A percentile compares a stretch with the other conserved stretches of the same genome.
These are phyloP conservation scores for Gelatoporia subvermispora DNA, from an alignment of 768 basidiomycete species.

Conservation along the genomic window DNA sequence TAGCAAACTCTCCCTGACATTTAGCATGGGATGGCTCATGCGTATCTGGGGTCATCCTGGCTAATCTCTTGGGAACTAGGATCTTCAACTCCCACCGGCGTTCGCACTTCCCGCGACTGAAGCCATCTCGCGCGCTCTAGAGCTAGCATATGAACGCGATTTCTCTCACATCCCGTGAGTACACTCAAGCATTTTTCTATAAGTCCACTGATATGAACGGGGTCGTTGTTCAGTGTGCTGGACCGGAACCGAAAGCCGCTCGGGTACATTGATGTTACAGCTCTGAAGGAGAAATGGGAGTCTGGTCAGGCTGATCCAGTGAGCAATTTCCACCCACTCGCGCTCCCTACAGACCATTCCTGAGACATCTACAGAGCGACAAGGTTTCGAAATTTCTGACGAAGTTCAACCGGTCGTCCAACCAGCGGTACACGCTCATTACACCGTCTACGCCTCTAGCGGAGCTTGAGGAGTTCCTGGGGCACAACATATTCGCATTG, in stretches of 20 bases:
- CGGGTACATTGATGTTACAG: slow-evolving; percentile 79
- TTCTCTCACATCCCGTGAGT: slow-evolving; percentile 89
- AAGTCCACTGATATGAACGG: not conserved
- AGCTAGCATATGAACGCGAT: slow-evolving; percentile 88
- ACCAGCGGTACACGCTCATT: slow-evolving; percentile 69
- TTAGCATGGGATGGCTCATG: not conserved
- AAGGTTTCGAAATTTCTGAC: slow-evolving; percentile 67
- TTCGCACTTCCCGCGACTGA: slow-evolving; percentile 74
- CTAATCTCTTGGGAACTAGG: slow-evolving; percentile 33
- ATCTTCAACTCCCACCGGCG: slow-evolving; percentile 81
- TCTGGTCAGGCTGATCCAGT: slow-evolving; percentile 68
- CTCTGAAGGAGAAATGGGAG: slow-evolving; percentile 76
- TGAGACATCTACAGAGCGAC: slow-evolving; percentile 47
- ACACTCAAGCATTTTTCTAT: not conserved
- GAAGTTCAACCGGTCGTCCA: slow-evolving; percentile 60
- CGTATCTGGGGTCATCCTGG: not conserved
- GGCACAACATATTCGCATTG: slow-evolving; percentile 68
- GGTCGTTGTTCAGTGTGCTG: slow-evolving; percentile 52
- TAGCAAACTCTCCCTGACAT: not conserved
- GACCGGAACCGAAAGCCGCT: slow-evolving; percentile 67
- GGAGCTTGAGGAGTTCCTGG: slow-evolving; percentile 79
- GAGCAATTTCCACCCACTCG: slow-evolving; percentile 19
- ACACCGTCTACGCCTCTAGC: slow-evolving; percentile 75
- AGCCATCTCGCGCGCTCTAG: slow-evolving; percentile 70
- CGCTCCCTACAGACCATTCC: not conserved